Evolutionary conservation across 2,329 filamentous ascomycete species (phyloP), one percentile per base, ranked within the genome.

Genomic region (Penicillium sp.): DNA sequence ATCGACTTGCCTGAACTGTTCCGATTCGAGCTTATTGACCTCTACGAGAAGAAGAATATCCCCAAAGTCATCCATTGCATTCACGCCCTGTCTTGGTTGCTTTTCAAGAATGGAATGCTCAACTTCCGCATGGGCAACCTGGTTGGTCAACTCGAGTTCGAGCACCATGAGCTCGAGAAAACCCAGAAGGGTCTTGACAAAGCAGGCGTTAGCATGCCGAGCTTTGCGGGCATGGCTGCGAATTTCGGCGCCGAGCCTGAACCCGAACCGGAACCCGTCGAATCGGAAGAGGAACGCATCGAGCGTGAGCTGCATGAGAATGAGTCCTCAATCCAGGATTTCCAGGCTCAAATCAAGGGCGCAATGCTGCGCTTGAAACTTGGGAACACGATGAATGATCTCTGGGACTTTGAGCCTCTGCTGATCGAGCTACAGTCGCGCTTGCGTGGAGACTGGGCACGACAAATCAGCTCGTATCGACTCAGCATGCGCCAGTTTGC

Each of bases 41-140:
- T 98, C 10, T 98, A 98, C 75, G 95, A 98, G 72, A 98, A 97
- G 78, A 98, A 98, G 74, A 98, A 98, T 63, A 95, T 97, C 1
- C 93, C 93, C 3, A 98, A 97, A 70, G 95, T 97, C 66, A 98
- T 98, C 54, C 95, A 98, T 74, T 98, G 93, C 67, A 93, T 98
- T 45, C 93, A 98, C 64, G 93, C 93, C 0, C 77, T 98, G 15
- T 97, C 92, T 67, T 98, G 92, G 90, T 79, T 98, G n/a, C 78
- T 98, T 9, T 96, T 89, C 71, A 86, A 93, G 42, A 93, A 96
- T 68, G 92, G 93, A 1, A 89, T 97, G 55, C 87, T 97, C 33
- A 87, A 91, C 65, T 97, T 98, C 70, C 85, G 91, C 7, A 98
- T 98, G 64, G 93, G 92, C 13, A 98, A 98, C 63, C 78, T 98